Evolutionary conservation across 495 filamentous ascomycete species (phyloP).

Genomic region (Entonaema liquescens): DNA sequence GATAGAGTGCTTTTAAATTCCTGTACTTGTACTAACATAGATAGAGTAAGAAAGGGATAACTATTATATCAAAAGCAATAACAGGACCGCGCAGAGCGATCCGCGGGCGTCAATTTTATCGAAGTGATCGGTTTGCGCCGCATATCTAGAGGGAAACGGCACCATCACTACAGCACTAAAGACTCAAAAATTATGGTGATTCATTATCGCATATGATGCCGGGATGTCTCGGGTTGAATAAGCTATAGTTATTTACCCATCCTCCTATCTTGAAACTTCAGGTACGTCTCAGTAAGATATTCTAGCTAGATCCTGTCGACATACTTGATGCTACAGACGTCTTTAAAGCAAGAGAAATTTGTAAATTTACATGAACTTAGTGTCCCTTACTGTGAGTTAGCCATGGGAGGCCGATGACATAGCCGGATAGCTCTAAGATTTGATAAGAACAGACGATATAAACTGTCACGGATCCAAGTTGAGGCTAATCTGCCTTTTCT

Average conservation of each 20-base stretch:
- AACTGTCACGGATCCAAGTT: conserved; percentile 49
- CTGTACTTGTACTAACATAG: background rate
- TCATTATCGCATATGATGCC: background rate
- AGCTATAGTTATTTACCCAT: background rate
- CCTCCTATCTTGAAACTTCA: background rate
- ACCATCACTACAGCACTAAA: background rate
- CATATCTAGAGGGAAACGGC: background rate
- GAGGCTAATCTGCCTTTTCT: conserved; percentile 63
- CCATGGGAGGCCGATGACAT: background rate
- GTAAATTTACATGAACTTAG: background rate
- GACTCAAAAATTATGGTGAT: background rate
- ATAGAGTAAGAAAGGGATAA: background rate
- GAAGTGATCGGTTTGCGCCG: background rate
- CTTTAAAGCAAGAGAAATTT: background rate
- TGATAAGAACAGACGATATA: background rate
- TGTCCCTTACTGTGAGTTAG: background rate
- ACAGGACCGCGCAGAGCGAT: background rate
- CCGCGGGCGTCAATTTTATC: background rate
- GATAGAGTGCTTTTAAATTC: background rate
- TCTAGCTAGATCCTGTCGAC: background rate
- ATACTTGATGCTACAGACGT: background rate
- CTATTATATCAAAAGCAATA: background rate
- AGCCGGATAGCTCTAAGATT: background rate
- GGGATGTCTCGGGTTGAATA: background rate
- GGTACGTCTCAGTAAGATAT: background rate